Evolutionary conservation across 495 filamentous ascomycete genomes (phyloP), one percentile per base, ranked within the genome.

Genomic region (Neurospora tetrasperma): DNA sequence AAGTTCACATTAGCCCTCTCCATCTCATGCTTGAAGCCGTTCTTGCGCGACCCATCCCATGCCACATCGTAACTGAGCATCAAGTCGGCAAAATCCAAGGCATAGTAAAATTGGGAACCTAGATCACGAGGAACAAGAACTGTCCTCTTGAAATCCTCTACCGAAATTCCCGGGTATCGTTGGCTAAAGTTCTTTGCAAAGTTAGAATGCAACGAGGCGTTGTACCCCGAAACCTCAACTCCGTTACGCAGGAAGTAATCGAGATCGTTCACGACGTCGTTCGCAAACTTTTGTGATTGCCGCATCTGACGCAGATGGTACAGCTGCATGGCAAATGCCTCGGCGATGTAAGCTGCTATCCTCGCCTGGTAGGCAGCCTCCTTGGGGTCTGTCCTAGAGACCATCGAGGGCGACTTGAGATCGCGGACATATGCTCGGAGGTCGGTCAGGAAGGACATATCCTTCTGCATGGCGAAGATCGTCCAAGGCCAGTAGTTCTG

Each of bases 401-500:
- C 82, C 54, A 82, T 69, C 71, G 86, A 75, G 77, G 87, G 76
- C 79, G 88, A 75, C 42, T 83, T 85, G 69, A 95, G 77, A 42
- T 87, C 86, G 23, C 89, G 89, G 38, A 94, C 88, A 78, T 91
- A 93, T 35, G 85, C 85, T 14, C 91, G 86, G 35, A 97, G 86
- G 71, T 87, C 84, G 16, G 83, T 82, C 69, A 98, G 85, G 75
- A 97, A 97, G 8, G 82, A 82, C 38, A 86, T 81, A 78, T 98
- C 92, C 71, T 89, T 90, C 69, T 90, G 89, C 23, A 97, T 80
- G 42, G 90, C 88, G 42, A 90, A 88, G 71, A 94, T 93, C 9
- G 92, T 92, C 91, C 96, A 95, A 11, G 93, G 92, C 94, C 94
- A 98, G 76, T 91, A 90, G 80, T 97, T 94, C 80, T 95, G 93